Evolutionary conservation across 352 stramenopile species (phyloP).

Genomic region (Globisporangium carolinianum): DNA sequence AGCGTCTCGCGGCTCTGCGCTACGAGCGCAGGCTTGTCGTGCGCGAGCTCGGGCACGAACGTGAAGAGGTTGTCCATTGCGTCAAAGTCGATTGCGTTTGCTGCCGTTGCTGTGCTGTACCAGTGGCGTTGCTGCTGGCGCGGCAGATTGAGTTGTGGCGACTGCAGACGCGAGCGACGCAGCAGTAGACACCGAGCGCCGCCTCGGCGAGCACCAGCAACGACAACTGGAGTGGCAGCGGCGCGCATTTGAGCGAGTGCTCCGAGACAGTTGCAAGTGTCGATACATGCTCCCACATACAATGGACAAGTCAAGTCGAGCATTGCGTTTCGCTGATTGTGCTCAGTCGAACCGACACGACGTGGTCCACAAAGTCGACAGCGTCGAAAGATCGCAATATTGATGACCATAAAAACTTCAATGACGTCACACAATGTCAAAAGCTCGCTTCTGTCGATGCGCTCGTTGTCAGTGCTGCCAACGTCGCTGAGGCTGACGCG

Average conservation of each 20-base stretch:
- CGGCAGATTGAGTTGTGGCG: neutral
- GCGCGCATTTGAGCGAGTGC: too few species aligned
- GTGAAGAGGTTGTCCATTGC: constrained; percentile 26
- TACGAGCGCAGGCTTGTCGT: constrained; percentile 33
- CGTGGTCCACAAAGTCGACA: too few species aligned
- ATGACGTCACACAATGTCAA: constrained; percentile 20
- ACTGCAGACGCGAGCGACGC: neutral
- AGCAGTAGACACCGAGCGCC: too few species aligned
- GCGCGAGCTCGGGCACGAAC: constrained; percentile 37
- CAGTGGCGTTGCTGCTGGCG: neutral
- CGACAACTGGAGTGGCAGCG: neutral
- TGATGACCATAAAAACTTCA: too few species aligned
- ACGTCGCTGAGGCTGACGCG: neutral
- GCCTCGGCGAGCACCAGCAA: neutral
- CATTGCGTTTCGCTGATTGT: too few species aligned
- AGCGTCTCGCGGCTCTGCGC: constrained; percentile 39
- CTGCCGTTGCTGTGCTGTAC: neutral
- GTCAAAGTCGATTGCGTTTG: constrained; percentile 9
- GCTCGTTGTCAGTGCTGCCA: constrained; percentile 14
- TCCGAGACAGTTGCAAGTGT: too few species aligned
- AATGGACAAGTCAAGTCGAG: too few species aligned
- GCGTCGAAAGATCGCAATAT: too few species aligned
- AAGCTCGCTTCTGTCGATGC: constrained; percentile 25
- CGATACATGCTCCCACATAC: too few species aligned
- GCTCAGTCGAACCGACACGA: too few species aligned